Evolutionary conservation across 768 basidiomycete genomes (phyloP).

Genomic region (Amanita subjunquillea): DNA sequence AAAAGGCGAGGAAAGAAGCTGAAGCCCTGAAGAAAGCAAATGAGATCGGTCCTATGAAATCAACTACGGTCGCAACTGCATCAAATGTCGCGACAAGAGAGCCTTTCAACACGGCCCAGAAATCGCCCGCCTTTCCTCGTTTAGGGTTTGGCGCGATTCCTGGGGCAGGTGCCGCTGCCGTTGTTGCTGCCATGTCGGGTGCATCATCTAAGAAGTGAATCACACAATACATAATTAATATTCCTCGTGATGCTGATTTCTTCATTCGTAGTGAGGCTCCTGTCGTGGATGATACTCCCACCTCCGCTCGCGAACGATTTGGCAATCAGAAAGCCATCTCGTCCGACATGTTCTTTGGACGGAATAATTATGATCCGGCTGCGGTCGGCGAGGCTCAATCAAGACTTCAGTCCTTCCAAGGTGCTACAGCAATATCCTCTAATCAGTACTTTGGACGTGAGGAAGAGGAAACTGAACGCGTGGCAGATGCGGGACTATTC

Average conservation of each 20-base stretch:
- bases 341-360: constrained; percentile 94
- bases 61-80: constrained; percentile 14
- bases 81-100: constrained; percentile 12
- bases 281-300: constrained; percentile 50
- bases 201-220: constrained; percentile 16
- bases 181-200: constrained; percentile 28
- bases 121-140: constrained; percentile 46
- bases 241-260: neutral
- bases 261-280: constrained; percentile 11
- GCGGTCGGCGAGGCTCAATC: constrained; percentile 67
- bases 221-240: constrained; percentile 9
- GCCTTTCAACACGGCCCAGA: constrained; percentile 10
- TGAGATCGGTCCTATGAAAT: constrained; percentile 25
- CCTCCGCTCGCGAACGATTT: constrained; percentile 84
- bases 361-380: constrained; percentile 75
- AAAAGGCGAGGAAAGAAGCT: constrained; percentile 54
- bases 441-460: constrained; percentile 94
- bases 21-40: constrained; percentile 32
- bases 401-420: constrained; percentile 78
- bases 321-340: constrained; percentile 92
- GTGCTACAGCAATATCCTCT: constrained; percentile 88
- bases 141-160: constrained; percentile 84
- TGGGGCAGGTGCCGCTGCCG: constrained; percentile 41
- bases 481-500: constrained; percentile 23
- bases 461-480: constrained; percentile 54